phyloP scores from a whole-genome alignment of 228 moss, liverwort and hornwort species.

The Sphagnum magellanicum region DNA sequence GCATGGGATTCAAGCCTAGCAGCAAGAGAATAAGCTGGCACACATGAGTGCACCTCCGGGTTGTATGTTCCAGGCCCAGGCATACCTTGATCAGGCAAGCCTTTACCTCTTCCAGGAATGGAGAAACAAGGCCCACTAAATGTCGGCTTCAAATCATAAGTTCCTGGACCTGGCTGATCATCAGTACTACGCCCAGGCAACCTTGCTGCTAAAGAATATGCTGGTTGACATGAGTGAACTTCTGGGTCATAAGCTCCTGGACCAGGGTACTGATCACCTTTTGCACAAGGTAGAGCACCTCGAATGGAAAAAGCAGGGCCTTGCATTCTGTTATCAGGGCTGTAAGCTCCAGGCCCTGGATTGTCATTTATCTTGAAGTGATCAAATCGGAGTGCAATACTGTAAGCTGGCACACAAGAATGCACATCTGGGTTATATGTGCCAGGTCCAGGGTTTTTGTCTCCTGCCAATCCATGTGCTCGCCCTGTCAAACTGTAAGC shows the following conservation, averaged over 20 bases:
- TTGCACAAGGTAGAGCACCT: constrained; percentile 8
- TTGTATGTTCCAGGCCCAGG: constrained; percentile 55
- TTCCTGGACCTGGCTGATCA: constrained; percentile 58
- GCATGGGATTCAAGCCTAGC: constrained; percentile 9
- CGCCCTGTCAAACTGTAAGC: constrained; percentile 50
- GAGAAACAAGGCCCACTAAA: constrained; percentile 35
- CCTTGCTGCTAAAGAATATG: constrained; percentile 48
- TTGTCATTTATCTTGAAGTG: neutral
- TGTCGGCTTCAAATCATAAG: constrained; percentile 26
- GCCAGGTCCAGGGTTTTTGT: constrained; percentile 63
- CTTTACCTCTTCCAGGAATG: constrained; percentile 30
- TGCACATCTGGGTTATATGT: constrained; percentile 22
- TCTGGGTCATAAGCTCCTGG: constrained; percentile 41
- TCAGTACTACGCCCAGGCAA: constrained; percentile 25
- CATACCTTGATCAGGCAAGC: neutral
- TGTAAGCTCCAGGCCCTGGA: constrained; percentile 64
- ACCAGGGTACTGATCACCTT: constrained; percentile 25
- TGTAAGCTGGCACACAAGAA: constrained; percentile 39
- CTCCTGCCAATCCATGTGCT: constrained; percentile 2
- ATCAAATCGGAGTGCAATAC: constrained; percentile 38
- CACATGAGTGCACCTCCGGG: constrained; percentile 16
- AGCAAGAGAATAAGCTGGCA: constrained; percentile 48
- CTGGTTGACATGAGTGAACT: constrained; percentile 34
- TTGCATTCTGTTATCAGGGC: constrained; percentile 10
- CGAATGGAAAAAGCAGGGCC: constrained; percentile 40